Evolutionary conservation across 139 green algal genomes (phyloP), one percentile per base, ranked within the genome.

Genomic region (Tetratostichococcus sp.): DNA sequence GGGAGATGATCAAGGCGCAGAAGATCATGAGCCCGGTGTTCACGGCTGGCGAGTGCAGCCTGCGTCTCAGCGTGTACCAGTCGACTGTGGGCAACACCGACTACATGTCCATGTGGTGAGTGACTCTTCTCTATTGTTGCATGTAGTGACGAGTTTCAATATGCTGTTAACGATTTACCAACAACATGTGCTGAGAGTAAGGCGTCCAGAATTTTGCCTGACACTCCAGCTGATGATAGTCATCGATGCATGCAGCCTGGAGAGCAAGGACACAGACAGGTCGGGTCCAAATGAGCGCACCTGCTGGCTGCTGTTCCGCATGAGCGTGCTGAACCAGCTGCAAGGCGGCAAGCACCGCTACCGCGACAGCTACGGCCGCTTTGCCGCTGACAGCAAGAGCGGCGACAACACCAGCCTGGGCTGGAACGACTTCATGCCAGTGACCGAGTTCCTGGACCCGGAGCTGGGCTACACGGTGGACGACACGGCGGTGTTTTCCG

Each of bases 401-500:
- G 88, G 87, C 0, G 88, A 93, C 76, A 90, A 92, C 81, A 89
- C 88, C 70, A 83, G 66, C 42, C 84, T 93, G 35, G 87, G 89
- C 42, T 94, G 89, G 89, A 94, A 94, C 71, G 89, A 94, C 77
- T 94, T 90, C 77, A 91, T 94, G 76, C 32, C 59, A 21, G 89
- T 94, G 84, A 71, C 35, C 25, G 69, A 78, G 28, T 78, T 73
- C 39, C 58, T 71, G 39, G 74, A 65, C n/a, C 67, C 66, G 58
- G 67, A 73, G 28, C 50, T 39, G 35, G 72, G 68, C 4, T 83
- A 83, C 73, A 70, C 75, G 23, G 73, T 76, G 75, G 82, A 80
- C 30, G 79, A 86, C 66, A 86, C 80, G 26, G 87, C 84, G 4
- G 81, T 86, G 57, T 91, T 92, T 74, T 75, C 35, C 30, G 79